These are phyloP conservation scores for Fusarium caatingaense DNA, from an alignment of 2,329 filamentous ascomycete species.

Conservation along the genomic window DNA sequence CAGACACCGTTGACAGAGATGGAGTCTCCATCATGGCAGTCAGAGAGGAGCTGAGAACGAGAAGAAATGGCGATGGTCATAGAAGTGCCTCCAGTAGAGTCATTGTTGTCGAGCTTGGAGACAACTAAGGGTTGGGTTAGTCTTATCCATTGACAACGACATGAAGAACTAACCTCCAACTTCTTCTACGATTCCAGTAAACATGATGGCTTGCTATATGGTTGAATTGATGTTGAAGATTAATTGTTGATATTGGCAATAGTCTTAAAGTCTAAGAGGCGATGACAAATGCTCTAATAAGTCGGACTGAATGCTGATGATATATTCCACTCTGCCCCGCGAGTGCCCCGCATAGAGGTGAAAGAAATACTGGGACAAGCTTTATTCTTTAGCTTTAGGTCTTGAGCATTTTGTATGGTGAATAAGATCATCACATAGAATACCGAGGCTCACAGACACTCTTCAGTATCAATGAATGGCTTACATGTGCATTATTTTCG, in stretches of 20 bases:
- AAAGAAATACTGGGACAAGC: slow-evolving; percentile 18
- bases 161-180: slow-evolving; percentile 79
- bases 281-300: slow-evolving; percentile 45
- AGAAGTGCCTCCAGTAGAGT: slow-evolving; percentile 87
- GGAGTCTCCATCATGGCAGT: slow-evolving; percentile 89
- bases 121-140: slow-evolving; percentile 71
- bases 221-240: neutral
- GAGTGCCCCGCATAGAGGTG: slow-evolving; percentile 42
- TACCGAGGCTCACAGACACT: neutral
- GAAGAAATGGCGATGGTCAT: slow-evolving; percentile 82
- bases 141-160: neutral
- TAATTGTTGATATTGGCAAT: neutral
- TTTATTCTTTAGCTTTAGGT: neutral
- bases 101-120: slow-evolving; percentile 81
- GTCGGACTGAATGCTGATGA: slow-evolving; percentile 14
- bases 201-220: slow-evolving; percentile 69
- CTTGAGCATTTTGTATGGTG: neutral
- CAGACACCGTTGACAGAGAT: slow-evolving; percentile 97
- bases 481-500: neutral
- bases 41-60: slow-evolving; percentile 78
- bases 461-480: neutral
- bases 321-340: slow-evolving; percentile 36
- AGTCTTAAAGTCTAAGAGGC: neutral
- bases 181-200: slow-evolving; percentile 93
- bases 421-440: neutral